Evolutionary conservation across 129 eudicot genomes (phyloP).

Genomic region (Artemisia annua): DNA sequence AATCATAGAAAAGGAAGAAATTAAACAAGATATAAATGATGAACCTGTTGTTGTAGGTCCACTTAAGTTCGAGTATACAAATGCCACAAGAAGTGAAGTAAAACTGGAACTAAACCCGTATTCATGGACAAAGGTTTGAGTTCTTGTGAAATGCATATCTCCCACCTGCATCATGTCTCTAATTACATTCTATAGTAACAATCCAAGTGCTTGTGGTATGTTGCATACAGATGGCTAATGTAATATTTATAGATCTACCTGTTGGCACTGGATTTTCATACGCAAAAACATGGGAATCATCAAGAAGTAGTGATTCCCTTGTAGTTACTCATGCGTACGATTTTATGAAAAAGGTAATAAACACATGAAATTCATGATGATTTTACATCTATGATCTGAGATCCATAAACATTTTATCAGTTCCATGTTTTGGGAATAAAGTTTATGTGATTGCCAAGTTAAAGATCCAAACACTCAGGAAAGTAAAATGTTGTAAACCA

Average conservation of each 20-base stretch:
- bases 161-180: background rate
- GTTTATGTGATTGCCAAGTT: no score
- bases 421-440: no score
- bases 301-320: slow-evolving; percentile 22
- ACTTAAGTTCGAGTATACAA: slow-evolving; percentile 19
- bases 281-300: slow-evolving; percentile 25
- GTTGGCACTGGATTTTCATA: slow-evolving; percentile 46
- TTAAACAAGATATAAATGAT: background rate
- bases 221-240: slow-evolving; percentile 23
- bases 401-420: no score
- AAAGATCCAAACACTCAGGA: no score
- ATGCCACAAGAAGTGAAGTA: slow-evolving; percentile 28
- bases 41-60: slow-evolving; percentile 20
- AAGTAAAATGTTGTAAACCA: no score
- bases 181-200: background rate
- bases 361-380: background rate
- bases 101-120: slow-evolving; percentile 34
- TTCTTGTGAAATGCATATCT: slow-evolving; percentile 13
- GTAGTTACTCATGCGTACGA: slow-evolving; percentile 23
- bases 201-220: background rate
- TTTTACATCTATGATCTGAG: no score
- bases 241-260: slow-evolving; percentile 36
- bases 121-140: slow-evolving; percentile 41
- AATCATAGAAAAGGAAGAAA: background rate
- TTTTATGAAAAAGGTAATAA: slow-evolving; percentile 31